These are phyloP conservation scores for Aspergillus cristatus DNA, from an alignment of 495 filamentous ascomycete genomes.

Conservation along the genomic window DNA sequence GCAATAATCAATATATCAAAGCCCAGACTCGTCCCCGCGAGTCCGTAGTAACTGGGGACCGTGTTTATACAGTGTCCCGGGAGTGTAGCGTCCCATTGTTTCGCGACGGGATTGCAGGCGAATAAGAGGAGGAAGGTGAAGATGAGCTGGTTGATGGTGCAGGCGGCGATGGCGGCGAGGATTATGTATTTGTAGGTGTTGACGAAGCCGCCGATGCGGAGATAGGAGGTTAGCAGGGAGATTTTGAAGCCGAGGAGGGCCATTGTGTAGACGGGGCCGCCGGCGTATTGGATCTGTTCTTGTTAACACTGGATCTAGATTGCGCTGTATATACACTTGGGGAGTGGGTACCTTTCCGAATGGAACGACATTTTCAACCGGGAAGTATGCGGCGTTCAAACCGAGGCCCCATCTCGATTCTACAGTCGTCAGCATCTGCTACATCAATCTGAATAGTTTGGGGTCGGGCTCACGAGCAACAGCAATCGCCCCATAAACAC, in stretches of 20 bases:
- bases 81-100: constrained; percentile 37
- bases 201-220: constrained; percentile 37
- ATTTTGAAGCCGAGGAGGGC: constrained; percentile 44
- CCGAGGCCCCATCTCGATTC: constrained; percentile 24
- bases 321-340: background rate
- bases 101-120: constrained; percentile 33
- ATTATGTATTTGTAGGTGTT: constrained; percentile 27
- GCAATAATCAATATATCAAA: constrained; percentile 42
- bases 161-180: constrained; percentile 22
- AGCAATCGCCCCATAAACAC: constrained; percentile 12
- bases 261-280: constrained; percentile 22
- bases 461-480: constrained; percentile 18
- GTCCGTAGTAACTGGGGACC: constrained; percentile 31
- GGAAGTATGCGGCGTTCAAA: constrained; percentile 12
- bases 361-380: constrained; percentile 14
- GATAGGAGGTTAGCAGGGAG: constrained; percentile 38
- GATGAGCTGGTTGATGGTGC: constrained; percentile 25
- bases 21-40: constrained; percentile 23
- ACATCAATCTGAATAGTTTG: background rate
- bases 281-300: constrained; percentile 24
- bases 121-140: constrained; percentile 17
- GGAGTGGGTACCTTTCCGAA: constrained; percentile 15
- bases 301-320: no score
- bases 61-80: constrained; percentile 31
- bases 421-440: constrained; percentile 3